phyloP scores from a whole-genome alignment of 768 basidiomycete species.

The Rhizopogon roseolus region DNA sequence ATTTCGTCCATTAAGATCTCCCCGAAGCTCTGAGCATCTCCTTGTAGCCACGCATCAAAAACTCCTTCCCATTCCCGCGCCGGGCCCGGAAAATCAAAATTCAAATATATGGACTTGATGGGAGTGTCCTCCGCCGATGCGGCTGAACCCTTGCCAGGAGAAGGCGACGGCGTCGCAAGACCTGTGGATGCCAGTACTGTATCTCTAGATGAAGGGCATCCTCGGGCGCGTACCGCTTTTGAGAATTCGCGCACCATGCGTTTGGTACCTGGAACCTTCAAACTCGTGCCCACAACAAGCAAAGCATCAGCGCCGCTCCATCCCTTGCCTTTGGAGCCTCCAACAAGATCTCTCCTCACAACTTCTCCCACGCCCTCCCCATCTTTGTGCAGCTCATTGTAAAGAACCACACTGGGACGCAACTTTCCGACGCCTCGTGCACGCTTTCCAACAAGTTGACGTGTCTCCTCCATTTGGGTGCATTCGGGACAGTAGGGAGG shows the following conservation, averaged over 20 bases:
- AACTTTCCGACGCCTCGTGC: conserved; percentile 75
- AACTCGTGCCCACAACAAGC: conserved; percentile 85
- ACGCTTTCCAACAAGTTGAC: conserved; percentile 74
- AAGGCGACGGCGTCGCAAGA: conserved; percentile 41
- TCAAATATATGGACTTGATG: conserved; percentile 74
- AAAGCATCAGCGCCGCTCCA: conserved; percentile 76
- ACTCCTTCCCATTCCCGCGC: conserved; percentile 86
- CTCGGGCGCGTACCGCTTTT: conserved; percentile 63
- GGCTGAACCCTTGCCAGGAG: conserved; percentile 34
- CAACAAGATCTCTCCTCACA: conserved; percentile 77
- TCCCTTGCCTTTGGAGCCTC: conserved; percentile 61
- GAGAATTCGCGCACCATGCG: conserved; percentile 86
- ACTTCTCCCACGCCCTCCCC: conserved; percentile 84
- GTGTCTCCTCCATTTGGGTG: conserved; percentile 57
- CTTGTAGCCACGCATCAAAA: conserved; percentile 87
- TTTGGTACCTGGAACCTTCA: conserved; percentile 88
- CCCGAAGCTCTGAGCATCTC: conserved; percentile 82
- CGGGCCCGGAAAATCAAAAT: conserved; percentile 82
- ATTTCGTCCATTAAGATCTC: conserved; percentile 53
- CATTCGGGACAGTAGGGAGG: conserved; percentile 82
- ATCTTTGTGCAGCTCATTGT: conserved; percentile 84
- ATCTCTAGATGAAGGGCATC: conserved; percentile 29
- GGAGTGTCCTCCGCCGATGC: conserved; percentile 45
- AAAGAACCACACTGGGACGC: conserved; percentile 84
- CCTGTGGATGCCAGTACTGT: conserved; percentile 22